phyloP scores from a whole-genome alignment of 352 stramenopile genomes.

The Saprolegnia parasitica region DNA sequence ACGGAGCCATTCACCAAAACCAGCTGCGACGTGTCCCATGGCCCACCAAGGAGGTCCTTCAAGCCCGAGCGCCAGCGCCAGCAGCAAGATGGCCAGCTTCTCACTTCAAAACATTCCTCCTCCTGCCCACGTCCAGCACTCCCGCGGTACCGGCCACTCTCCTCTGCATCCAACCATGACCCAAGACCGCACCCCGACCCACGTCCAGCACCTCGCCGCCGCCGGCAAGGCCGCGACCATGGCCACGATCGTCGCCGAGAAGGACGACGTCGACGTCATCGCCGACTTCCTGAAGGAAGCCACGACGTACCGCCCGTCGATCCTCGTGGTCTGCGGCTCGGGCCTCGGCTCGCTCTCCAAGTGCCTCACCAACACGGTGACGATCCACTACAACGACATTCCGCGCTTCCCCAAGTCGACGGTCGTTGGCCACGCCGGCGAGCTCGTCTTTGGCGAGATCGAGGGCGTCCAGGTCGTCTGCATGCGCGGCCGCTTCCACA shows the following conservation, averaged over 20 bases:
- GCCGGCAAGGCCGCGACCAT: constrained; percentile 14
- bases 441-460: constrained; percentile 95
- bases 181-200: constrained; percentile 7
- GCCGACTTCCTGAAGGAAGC: constrained; percentile 56
- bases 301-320: constrained; percentile 50
- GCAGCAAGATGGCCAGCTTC: neutral
- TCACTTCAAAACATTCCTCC: constrained; percentile 12
- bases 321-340: constrained; percentile 92
- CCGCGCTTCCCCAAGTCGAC: constrained; percentile 91
- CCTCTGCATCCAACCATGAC: constrained; percentile 10
- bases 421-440: constrained; percentile 90
- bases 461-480: constrained; percentile 82
- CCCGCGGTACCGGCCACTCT: constrained; percentile 15
- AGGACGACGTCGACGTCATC: constrained; percentile 76
- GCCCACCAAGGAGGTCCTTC: too few species aligned
- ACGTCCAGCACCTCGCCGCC: constrained; percentile 14
- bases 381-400: constrained; percentile 92
- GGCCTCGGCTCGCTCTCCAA: constrained; percentile 91
- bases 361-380: constrained; percentile 80
- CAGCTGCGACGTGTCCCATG: too few species aligned
- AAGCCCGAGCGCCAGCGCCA: neutral
- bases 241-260: neutral
- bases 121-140: constrained; percentile 4
- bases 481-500: constrained; percentile 96
- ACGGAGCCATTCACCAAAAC: too few species aligned